Conservation (phyloP, 2,329 filamentous ascomycete genomes). For the Fusarium vanettenii region DNA sequence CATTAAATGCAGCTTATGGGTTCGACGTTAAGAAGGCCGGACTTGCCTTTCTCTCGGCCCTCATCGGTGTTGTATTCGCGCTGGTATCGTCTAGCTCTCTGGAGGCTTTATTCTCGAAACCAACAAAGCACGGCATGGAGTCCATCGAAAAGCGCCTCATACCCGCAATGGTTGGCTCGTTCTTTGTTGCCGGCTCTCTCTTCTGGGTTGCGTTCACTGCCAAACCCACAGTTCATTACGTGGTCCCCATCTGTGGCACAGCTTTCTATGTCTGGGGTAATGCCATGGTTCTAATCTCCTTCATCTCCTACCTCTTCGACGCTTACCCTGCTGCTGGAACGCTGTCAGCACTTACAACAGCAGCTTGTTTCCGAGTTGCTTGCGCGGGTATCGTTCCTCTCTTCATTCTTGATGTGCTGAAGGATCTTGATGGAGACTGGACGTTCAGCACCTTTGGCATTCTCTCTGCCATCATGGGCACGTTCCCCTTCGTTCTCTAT, state of each 20-base stretch:
- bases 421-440: slow-evolving; percentile 3
- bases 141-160: slow-evolving; percentile 10
- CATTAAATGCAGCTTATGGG: slow-evolving; percentile 3
- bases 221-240: neutral
- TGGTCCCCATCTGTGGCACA: slow-evolving; percentile 16
- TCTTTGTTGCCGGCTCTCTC: slow-evolving; percentile 8
- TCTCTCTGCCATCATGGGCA: slow-evolving; percentile 4
- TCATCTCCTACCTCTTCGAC: slow-evolving; percentile 15
- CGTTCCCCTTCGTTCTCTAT: slow-evolving; percentile 4
- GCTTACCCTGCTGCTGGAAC: slow-evolving; percentile 9
- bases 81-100: neutral
- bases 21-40: neutral
- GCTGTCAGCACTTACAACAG: slow-evolving; percentile 4
- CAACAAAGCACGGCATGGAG: neutral
- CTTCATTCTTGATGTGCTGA: slow-evolving; percentile 12
- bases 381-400: slow-evolving; percentile 9
- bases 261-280: slow-evolving; percentile 14
- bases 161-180: slow-evolving; percentile 11
- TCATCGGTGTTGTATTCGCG: neutral
- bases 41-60: slow-evolving; percentile 6
- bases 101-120: slow-evolving; percentile 1
- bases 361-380: slow-evolving; percentile 5
- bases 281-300: slow-evolving; percentile 2
- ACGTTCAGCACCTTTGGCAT: slow-evolving; percentile 11
- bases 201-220: slow-evolving; percentile 16